These are phyloP conservation scores for Penicillium brevicompactum DNA, from an alignment of 2,329 filamentous ascomycete genomes.

Conservation along the genomic window DNA sequence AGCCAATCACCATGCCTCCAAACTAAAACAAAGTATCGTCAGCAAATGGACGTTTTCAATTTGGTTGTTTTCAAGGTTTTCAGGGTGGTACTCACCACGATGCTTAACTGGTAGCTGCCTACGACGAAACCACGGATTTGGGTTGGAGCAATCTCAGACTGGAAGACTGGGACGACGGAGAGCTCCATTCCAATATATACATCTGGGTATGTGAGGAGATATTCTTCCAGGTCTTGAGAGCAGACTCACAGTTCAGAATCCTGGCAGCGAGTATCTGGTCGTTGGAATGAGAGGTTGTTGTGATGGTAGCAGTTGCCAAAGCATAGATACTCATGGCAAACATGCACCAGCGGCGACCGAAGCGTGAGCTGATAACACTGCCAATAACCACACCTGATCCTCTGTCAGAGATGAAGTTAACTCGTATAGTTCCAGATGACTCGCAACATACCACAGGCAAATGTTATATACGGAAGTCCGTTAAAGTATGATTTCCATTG, in stretches of 20 bases:
- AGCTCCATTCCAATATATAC: constrained; percentile 47
- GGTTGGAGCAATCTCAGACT: constrained; percentile 23
- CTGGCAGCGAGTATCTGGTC: constrained; percentile 39
- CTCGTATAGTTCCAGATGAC: constrained; percentile 3
- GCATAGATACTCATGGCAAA: constrained; percentile 43
- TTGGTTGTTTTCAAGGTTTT: too few relatives aligned
- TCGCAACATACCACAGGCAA: constrained; percentile 12
- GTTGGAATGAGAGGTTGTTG: constrained; percentile 32
- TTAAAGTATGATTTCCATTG: constrained; percentile 39
- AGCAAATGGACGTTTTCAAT: background rate
- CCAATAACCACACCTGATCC: constrained; percentile 28
- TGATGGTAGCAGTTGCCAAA: constrained; percentile 34
- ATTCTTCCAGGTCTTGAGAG: background rate
- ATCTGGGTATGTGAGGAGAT: constrained; percentile 10
- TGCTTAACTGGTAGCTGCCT: constrained; percentile 20
- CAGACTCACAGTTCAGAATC: constrained; percentile 32
- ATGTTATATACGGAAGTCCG: constrained; percentile 14
- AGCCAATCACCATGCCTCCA: constrained; percentile 23
- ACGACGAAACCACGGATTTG: constrained; percentile 21
- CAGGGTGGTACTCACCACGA: background rate
- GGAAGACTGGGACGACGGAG: constrained; percentile 37
- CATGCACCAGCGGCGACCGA: constrained; percentile 39
- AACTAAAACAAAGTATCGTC: background rate
- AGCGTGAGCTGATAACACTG: constrained; percentile 32
- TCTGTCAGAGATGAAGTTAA: constrained; percentile 3